Evolutionary conservation across 2,329 filamentous ascomycete genomes (phyloP).

Genomic region (Trichoderma pleuroti): DNA sequence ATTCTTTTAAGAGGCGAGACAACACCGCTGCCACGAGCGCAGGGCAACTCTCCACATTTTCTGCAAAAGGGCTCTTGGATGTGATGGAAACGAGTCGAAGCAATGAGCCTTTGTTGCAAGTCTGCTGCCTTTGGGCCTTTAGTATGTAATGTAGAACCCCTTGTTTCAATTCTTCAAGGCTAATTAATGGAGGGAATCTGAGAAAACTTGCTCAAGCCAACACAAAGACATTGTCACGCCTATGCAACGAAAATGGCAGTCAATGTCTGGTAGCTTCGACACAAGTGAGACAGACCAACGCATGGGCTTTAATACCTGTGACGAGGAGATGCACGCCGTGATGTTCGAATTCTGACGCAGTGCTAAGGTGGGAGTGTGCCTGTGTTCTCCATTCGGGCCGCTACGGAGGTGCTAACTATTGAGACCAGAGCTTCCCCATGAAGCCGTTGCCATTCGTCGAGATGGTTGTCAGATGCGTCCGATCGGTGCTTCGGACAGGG

Average conservation of each 20-base stretch:
- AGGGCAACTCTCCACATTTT: not conserved
- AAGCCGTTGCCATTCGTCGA: not conserved
- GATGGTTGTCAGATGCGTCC: not conserved
- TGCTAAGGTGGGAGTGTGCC: not conserved
- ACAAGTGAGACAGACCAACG: not conserved
- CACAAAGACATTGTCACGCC: not conserved
- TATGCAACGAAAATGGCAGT: not conserved
- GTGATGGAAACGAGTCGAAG: not conserved
- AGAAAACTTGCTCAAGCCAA: not conserved
- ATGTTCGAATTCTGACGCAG: not conserved
- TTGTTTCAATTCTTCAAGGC: not conserved
- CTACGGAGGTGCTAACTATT: not conserved
- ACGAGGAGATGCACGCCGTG: not conserved
- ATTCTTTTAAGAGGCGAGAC: not conserved
- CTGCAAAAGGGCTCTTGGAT: not conserved
- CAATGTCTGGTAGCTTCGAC: not conserved
- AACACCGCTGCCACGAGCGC: not conserved
- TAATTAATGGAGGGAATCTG: not conserved
- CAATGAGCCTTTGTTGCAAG: not conserved
- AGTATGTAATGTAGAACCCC: not conserved
- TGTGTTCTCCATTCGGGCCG: not conserved
- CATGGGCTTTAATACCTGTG: not conserved
- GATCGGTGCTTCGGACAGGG: not conserved
- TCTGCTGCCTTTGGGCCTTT: not conserved
- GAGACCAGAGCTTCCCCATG: not conserved